Conservation (phyloP, 2,329 filamentous ascomycete species). For the Pestalotiopsis fici region DNA sequence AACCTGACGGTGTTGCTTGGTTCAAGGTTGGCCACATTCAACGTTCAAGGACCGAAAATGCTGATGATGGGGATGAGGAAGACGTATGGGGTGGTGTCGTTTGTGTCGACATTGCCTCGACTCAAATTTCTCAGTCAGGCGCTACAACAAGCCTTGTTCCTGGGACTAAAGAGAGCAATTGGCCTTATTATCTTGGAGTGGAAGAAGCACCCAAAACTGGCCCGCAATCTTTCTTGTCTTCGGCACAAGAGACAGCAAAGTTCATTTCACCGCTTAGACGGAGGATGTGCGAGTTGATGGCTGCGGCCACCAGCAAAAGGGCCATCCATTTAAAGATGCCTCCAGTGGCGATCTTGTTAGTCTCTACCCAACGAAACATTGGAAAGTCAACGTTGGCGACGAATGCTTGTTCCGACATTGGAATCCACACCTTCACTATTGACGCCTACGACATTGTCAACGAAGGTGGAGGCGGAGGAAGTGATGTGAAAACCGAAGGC, state of each 20-base stretch:
- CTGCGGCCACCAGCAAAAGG: conserved; percentile 83
- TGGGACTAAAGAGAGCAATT: conserved; percentile 72
- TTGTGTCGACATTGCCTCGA: conserved; percentile 81
- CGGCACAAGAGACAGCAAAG: conserved; percentile 46
- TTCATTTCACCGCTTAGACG: conserved; percentile 64
- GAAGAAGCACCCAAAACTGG: conserved; percentile 62
- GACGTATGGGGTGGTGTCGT: conserved; percentile 85
- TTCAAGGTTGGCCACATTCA: conserved; percentile 83
- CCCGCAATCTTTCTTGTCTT: conserved; percentile 36
- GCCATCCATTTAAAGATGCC: conserved; percentile 87
- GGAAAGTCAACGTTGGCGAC: conserved; percentile 82
- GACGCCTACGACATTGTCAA: conserved; percentile 93
- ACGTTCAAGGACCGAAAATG: conserved; percentile 50
- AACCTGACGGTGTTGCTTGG: conserved; percentile 75
- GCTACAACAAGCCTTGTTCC: conserved; percentile 82
- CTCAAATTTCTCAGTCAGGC: conserved; percentile 89
- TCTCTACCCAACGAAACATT: conserved; percentile 90
- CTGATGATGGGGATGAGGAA: conserved; percentile 60
- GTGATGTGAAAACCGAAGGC: conserved; percentile 92
- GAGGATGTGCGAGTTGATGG: conserved; percentile 79
- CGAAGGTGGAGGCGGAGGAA: conserved; percentile 83
- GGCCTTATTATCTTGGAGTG: conserved; percentile 87
- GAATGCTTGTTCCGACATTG: conserved; percentile 82
- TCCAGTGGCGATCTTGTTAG: conserved; percentile 82
- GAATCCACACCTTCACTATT: conserved; percentile 84